These are phyloP conservation scores for Rhododendron ovatum DNA, from an alignment of 148 eudicot species.

Conservation along the genomic window DNA sequence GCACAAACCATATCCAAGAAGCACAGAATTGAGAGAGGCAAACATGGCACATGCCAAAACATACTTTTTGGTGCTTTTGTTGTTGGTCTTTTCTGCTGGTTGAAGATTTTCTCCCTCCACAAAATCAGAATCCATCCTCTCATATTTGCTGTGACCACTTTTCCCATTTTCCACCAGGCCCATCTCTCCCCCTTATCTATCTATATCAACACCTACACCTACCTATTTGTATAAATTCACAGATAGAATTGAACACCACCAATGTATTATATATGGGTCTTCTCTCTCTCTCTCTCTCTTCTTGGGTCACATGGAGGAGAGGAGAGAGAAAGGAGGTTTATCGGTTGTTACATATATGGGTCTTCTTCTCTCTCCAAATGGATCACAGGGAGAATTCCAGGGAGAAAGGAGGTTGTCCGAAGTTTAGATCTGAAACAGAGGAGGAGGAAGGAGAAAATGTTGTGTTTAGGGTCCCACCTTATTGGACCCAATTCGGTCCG, in stretches of 20 bases:
- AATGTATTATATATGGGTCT: not conserved
- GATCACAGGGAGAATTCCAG: not conserved
- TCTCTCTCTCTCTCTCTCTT: not conserved
- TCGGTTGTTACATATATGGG: not conserved
- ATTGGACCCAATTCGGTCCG: too few species aligned
- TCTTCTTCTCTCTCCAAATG: not conserved
- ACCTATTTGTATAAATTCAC: not conserved
- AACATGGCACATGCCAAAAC: slow-evolving; percentile 66
- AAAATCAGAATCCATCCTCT: slow-evolving; percentile 41
- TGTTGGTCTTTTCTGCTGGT: slow-evolving; percentile 17
- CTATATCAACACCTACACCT: not conserved
- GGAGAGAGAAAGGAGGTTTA: not conserved
- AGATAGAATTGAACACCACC: not conserved
- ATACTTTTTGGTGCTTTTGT: slow-evolving; percentile 36
- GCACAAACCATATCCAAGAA: slow-evolving; percentile 70
- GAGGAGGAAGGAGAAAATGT: not conserved
- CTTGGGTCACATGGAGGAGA: not conserved
- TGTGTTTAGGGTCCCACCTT: not conserved
- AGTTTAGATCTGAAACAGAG: not conserved
- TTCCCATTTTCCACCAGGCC: slow-evolving; percentile 52
- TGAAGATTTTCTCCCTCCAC: slow-evolving; percentile 20
- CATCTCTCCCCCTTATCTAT: slow-evolving; percentile 17
- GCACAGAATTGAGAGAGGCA: slow-evolving; percentile 80
- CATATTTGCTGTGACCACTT: slow-evolving; percentile 32
- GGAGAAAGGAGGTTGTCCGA: not conserved